Evolutionary conservation across 768 basidiomycete genomes (phyloP), one percentile per base, ranked within the genome.

Genomic region (Russula sp.): DNA sequence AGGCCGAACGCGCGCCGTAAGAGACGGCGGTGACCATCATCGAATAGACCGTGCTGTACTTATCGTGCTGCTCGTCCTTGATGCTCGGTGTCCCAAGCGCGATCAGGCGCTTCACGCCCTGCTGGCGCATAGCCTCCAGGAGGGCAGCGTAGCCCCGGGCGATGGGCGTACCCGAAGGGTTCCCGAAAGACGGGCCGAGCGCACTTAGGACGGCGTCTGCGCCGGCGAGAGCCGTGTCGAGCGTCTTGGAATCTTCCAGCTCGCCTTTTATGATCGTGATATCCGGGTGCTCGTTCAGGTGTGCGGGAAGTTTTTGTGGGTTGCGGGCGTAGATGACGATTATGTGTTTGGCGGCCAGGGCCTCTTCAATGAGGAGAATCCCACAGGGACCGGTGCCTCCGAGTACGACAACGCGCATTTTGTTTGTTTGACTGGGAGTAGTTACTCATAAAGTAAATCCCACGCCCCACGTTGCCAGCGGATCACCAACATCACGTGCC

Each of bases 331-430:
- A 89, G 59, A 90, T 67, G 63, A 89, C 77, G 65, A 90, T 69
- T 5, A 79, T 76, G 67, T 81, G 78, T 6, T 71, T 68, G 24
- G 74, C 74, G 20, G 75, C 70, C 20, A 90, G 79, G 6, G 79
- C 75, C 69, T 86, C 80, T 57, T 83, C 79, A 62, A 85, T 78
- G 63, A 90, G 76, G 20, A 80, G 78, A 51, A 81, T 73, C 55
- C 89, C 89, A 40, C 75, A 74, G 16, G 83, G 79, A 1, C 89
- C 88, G 3, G 89, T 91, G 26, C 80, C 85, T 20, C 89, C 89
- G n/a, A 91, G 78, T 63, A 90, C 77, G 59, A 90, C 77, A 62
- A 89, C 69, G 28, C 78, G 84, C 83, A 83, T 82, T 20, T 40
- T 60, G 48, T 52, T 55, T 44, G 57, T 26, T 46, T 10, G 20